These are phyloP conservation scores for Boletus insuetus DNA, from an alignment of 768 basidiomycete genomes.

Conservation along the genomic window DNA sequence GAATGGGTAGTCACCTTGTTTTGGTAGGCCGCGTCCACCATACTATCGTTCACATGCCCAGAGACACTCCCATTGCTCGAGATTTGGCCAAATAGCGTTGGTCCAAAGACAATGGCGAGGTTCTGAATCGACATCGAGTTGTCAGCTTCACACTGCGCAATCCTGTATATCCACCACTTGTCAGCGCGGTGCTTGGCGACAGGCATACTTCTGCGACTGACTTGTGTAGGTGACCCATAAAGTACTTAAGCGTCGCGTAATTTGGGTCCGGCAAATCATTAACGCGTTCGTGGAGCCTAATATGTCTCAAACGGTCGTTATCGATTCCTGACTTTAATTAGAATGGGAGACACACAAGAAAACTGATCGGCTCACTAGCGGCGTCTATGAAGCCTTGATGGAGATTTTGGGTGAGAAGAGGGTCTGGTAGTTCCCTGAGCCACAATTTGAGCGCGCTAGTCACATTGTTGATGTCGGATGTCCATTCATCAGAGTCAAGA, in stretches of 20 bases:
- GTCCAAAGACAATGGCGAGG: constrained; percentile 95
- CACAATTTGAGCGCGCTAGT: constrained; percentile 94
- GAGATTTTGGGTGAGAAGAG: constrained; percentile 76
- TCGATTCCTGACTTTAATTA: constrained; percentile 65
- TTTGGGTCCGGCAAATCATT: constrained; percentile 99
- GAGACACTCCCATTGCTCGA: constrained; percentile 43
- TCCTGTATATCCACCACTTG: constrained; percentile 43
- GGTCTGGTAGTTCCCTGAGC: constrained; percentile 95
- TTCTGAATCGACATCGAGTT: constrained; percentile 95
- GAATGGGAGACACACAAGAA: neutral
- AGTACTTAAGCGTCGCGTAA: constrained; percentile 94
- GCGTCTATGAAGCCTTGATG: constrained; percentile 96
- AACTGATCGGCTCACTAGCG: constrained; percentile 61
- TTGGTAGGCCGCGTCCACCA: constrained; percentile 70
- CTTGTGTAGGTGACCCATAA: constrained; percentile 93
- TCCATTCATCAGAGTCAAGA: constrained; percentile 86
- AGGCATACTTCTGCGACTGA: constrained; percentile 33
- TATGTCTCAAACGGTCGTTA: constrained; percentile 92
- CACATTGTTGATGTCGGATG: constrained; percentile 92
- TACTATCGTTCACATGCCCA: constrained; percentile 49
- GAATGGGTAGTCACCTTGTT: constrained; percentile 51
- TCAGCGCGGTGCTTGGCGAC: constrained; percentile 5
- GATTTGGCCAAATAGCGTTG: constrained; percentile 86
- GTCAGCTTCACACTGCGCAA: constrained; percentile 66
- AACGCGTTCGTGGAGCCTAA: constrained; percentile 93